Evolutionary conservation across 208 protist species (phyloP), one percentile per base, ranked within the genome.

Genomic region (Phytomonas francai): DNA sequence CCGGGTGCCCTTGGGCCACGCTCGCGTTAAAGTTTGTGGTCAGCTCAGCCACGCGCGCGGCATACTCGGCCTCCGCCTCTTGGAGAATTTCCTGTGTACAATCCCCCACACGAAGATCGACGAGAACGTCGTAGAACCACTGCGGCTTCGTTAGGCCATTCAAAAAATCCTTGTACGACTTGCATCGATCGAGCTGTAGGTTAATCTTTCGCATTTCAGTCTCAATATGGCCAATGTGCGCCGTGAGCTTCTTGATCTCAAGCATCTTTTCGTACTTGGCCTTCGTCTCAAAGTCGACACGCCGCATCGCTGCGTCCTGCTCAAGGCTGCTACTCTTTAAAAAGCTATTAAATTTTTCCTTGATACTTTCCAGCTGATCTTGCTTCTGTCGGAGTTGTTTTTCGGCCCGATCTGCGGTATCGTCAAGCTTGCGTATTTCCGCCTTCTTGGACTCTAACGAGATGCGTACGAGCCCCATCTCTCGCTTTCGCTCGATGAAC

Each of bases 401-500:
- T 76, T 98, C 93, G 0, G 88, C 78, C 29, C 91, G 84, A 70
- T 97, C 85, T 19, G 96, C 83, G 61, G 94, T 86, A 68, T 97
- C 94, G 42, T 98, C 95, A 7, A 98, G 76, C 72, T 97, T 97
- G 25, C 87, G 87, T 61, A 97, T 98, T 63, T 98, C 95, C 9
- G 82, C 72, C 66, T 92, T 81, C 73, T 98, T 98, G 19, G 93
- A 95, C 0, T 94, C 90, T 4, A 98, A 81, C 0, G 88, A 95
- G 84, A 98, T 97, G 61, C 97, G 93, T 63, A 97, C 88, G 9
- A 98, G 85, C n/a, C 97, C 97, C 59, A 98, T 89, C 72, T 98
- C 93, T 1, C 95, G 79, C 79, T 98, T 99, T 70, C 97, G 95
- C 25, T 80, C 79, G 59, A 98, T 94, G 68, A 96, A 97, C 45